Base-by-base conservation (phyloP, 495 filamentous ascomycete species). In the Parathielavia hyrcaniae region DNA sequence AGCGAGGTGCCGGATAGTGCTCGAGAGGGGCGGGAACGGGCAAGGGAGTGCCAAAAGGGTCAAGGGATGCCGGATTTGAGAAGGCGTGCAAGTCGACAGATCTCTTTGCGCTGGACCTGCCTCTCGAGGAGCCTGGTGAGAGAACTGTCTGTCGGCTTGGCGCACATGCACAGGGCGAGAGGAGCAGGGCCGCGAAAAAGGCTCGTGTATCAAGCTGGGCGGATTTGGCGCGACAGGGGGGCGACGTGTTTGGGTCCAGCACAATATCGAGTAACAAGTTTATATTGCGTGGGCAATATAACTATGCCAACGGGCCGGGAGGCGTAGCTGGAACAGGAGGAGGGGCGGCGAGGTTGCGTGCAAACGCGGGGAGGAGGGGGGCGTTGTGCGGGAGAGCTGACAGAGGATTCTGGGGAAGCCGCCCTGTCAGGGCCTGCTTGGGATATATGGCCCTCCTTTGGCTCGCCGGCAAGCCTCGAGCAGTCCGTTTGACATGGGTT, bases 241-340 rank as follows among this genome's bases (percentile, higher is more conserved):
- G 50, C 49, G 59, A 44, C 41, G 57, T 44, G 56, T 62, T 64
- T 44, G 64, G 60, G 62, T 59, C 60, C 66, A 70, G 66, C 59
- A 67, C 68, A 70, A 70, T 70, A 69, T 70, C 66, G 61, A 67
- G 62, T 64, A 63, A 64, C 66, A 65, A 64, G 61, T 65, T 70
- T 70, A 69, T 67, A 71, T 73, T 73, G 67, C 59, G 55, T 49
- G 52, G 58, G 55, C 64, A 73, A 73, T 73, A 71, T 73, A 71
- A 49, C n/a, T n/a, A n/a, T n/a, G 58, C 38, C 69, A 62, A 65
- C 67, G 70, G 69, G 69, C 71, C 67, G 70, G 70, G 64, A 70
- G 55, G 53, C 58, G 55, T 64, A 38, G 60, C 52, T 50, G 52
- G 49, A 49, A 61, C 52, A 50, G 52, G 49, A 49, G 64, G 48